Evolutionary conservation across 768 basidiomycete genomes (phyloP).

Genomic region (Punctularia strigosozonata): DNA sequence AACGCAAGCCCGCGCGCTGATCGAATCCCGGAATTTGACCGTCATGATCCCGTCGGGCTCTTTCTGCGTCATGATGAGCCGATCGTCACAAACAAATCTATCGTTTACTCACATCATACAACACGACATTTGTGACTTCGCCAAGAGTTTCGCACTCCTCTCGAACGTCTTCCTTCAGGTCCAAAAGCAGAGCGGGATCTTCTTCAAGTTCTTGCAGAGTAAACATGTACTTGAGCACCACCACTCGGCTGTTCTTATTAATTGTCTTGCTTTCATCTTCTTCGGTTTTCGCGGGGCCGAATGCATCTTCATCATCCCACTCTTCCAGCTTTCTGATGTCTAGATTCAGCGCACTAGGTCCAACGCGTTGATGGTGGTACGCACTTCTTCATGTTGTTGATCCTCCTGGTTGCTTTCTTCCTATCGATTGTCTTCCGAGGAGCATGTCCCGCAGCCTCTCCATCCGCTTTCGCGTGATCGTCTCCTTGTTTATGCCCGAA

Average conservation of each 20-base stretch:
- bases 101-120: slow-evolving; percentile 74
- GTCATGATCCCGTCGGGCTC: too few species aligned
- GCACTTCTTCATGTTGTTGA: slow-evolving; percentile 84
- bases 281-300: slow-evolving; percentile 57
- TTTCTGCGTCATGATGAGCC: slow-evolving; percentile 43
- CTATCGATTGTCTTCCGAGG: slow-evolving; percentile 61
- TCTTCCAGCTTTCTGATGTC: slow-evolving; percentile 73
- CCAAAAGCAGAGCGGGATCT: slow-evolving; percentile 75
- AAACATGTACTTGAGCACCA: slow-evolving; percentile 95
- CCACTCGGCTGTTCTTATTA: slow-evolving; percentile 62
- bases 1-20: slow-evolving; percentile 91
- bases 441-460: slow-evolving; percentile 32
- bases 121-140: slow-evolving; percentile 88
- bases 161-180: slow-evolving; percentile 92
- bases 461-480: slow-evolving; percentile 23
- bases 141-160: slow-evolving; percentile 86
- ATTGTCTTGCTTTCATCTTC: slow-evolving; percentile 33
- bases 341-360: neutral
- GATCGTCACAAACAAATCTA: neutral
- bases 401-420: slow-evolving; percentile 61
- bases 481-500: slow-evolving; percentile 57
- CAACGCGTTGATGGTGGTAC: slow-evolving; percentile 9
- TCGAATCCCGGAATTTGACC: slow-evolving; percentile 88
- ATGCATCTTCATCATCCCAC: slow-evolving; percentile 93
- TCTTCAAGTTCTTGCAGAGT: slow-evolving; percentile 74